phyloP scores from a whole-genome alignment of 2,329 filamentous ascomycete species.

The Coniochaeta ligniaria region DNA sequence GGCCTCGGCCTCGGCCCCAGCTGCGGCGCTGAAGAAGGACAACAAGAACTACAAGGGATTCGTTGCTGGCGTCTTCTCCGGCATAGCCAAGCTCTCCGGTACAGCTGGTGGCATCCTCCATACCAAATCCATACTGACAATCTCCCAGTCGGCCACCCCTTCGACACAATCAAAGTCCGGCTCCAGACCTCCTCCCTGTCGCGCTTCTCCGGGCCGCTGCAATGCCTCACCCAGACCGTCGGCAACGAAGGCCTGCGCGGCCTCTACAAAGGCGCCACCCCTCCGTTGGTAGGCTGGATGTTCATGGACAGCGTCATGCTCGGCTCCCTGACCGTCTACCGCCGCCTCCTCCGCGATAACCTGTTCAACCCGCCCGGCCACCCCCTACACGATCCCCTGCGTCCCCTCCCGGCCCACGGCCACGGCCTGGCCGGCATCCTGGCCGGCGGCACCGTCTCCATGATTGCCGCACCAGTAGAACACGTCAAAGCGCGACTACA shows the following conservation, averaged over 20 bases:
- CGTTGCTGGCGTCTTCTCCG: slow-evolving; percentile 91
- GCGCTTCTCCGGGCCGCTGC: slow-evolving; percentile 78
- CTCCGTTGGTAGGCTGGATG: slow-evolving; percentile 95
- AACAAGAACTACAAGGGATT: slow-evolving; percentile 83
- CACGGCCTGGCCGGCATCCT: slow-evolving; percentile 84
- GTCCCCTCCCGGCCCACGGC: slow-evolving; percentile 63
- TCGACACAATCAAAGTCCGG: slow-evolving; percentile 96
- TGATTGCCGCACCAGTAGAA: slow-evolving; percentile 89
- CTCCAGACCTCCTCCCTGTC: slow-evolving; percentile 74
- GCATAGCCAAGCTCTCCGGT: slow-evolving; percentile 81
- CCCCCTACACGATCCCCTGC: slow-evolving; percentile 22
- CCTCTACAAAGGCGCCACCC: slow-evolving; percentile 90
- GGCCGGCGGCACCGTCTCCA: slow-evolving; percentile 83
- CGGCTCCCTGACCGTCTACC: slow-evolving; percentile 84
- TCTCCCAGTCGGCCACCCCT: slow-evolving; percentile 57
- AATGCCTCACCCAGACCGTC: slow-evolving; percentile 79
- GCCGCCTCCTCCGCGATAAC: slow-evolving; percentile 72
- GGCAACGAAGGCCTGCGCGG: slow-evolving; percentile 78
- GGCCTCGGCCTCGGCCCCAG: slow-evolving; percentile 3
- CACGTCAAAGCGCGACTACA: slow-evolving; percentile 92
- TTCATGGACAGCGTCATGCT: slow-evolving; percentile 93
- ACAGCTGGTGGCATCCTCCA: background rate
- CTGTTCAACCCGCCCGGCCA: slow-evolving; percentile 56
- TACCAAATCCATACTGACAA: background rate
- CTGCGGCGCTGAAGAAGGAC: slow-evolving; percentile 10